Evolutionary conservation across 2,329 filamentous ascomycete species (phyloP).

Genomic region (Aspergillus quadricinctus): DNA sequence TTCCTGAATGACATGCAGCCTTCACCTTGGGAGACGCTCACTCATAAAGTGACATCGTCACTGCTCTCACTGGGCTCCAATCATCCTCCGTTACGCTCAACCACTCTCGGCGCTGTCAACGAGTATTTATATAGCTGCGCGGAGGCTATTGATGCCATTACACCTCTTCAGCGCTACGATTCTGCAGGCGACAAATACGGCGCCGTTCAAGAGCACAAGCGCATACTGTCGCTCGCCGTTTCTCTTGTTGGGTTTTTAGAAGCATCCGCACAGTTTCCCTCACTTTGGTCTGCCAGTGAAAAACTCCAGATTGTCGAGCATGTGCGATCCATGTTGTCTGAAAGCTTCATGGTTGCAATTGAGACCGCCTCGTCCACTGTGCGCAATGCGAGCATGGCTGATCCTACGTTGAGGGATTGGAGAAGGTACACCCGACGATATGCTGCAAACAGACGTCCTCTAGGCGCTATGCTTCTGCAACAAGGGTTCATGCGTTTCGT

Average conservation of each 20-base stretch:
- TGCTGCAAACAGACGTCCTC: slow-evolving; percentile 68
- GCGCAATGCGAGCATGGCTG: slow-evolving; percentile 67
- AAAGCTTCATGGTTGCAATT: slow-evolving; percentile 77
- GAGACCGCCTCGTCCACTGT: slow-evolving; percentile 89
- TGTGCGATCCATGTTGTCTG: slow-evolving; percentile 70
- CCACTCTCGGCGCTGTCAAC: slow-evolving; percentile 63
- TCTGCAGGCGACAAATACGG: slow-evolving; percentile 43
- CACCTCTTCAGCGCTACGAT: slow-evolving; percentile 54
- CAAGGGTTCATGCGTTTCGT: slow-evolving; percentile 83
- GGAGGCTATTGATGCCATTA: slow-evolving; percentile 53
- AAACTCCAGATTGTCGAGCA: slow-evolving; percentile 68
- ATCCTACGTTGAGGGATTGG: slow-evolving; percentile 73
- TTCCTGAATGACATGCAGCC: slow-evolving; percentile 79
- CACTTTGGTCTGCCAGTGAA: slow-evolving; percentile 76
- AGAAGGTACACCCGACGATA: slow-evolving; percentile 82
- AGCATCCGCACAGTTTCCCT: slow-evolving; percentile 69
- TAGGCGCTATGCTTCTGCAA: slow-evolving; percentile 88
- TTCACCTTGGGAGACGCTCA: slow-evolving; percentile 81
- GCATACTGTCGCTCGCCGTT: slow-evolving; percentile 70
- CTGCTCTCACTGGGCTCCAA: slow-evolving; percentile 75
- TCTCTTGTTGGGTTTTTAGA: slow-evolving; percentile 88
- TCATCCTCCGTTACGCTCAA: slow-evolving; percentile 64
- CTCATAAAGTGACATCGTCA: slow-evolving; percentile 72
- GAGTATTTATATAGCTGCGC: slow-evolving; percentile 69
- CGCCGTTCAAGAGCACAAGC: slow-evolving; percentile 56